phyloP scores from a whole-genome alignment of 306 rosid genomes.

The Crotalaria pallida region DNA sequence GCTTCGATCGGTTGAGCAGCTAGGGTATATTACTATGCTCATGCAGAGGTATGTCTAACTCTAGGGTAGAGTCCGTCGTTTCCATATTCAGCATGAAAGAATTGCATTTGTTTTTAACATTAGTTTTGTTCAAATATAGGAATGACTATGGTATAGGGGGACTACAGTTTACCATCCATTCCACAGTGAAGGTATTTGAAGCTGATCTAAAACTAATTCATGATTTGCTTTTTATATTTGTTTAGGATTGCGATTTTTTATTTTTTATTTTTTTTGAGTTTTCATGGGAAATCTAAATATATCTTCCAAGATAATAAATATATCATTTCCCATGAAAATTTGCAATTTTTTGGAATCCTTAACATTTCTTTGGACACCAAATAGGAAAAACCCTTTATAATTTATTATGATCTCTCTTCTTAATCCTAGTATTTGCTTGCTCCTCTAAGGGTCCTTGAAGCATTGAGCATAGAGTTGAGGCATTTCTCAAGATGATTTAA shows the following conservation, averaged over 20 bases:
- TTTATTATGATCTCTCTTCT: slow-evolving; percentile 1
- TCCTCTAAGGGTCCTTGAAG: slow-evolving; percentile 65
- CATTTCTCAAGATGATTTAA: slow-evolving; percentile 72
- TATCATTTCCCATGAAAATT: too few relatives aligned
- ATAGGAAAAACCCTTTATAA: background rate
- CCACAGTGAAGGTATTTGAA: slow-evolving; percentile 72
- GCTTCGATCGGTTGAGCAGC: slow-evolving; percentile 95
- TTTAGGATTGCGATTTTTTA: too few relatives aligned
- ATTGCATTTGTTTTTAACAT: background rate
- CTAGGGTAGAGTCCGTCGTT: background rate
- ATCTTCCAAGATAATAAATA: too few relatives aligned
- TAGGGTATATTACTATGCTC: slow-evolving; percentile 79
- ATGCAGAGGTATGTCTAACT: slow-evolving; percentile 54
- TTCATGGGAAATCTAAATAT: too few relatives aligned
- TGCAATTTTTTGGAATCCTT: too few relatives aligned
- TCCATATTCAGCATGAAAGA: slow-evolving; percentile 8
- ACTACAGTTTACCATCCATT: slow-evolving; percentile 73
- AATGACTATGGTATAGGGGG: slow-evolving; percentile 79
- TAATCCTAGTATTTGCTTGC: slow-evolving; percentile 18
- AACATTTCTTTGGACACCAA: too few relatives aligned
- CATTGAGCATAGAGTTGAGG: slow-evolving; percentile 77
- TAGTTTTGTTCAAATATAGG: slow-evolving; percentile 39
- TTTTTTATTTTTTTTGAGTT: too few relatives aligned
- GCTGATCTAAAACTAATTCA: background rate
- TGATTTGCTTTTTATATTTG: background rate